Percentiles rank a stretch among this genome's conserved stretches.
phyloP scores from a whole-genome alignment of 768 basidiomycete genomes.

The Lanmaoa rubissima region DNA sequence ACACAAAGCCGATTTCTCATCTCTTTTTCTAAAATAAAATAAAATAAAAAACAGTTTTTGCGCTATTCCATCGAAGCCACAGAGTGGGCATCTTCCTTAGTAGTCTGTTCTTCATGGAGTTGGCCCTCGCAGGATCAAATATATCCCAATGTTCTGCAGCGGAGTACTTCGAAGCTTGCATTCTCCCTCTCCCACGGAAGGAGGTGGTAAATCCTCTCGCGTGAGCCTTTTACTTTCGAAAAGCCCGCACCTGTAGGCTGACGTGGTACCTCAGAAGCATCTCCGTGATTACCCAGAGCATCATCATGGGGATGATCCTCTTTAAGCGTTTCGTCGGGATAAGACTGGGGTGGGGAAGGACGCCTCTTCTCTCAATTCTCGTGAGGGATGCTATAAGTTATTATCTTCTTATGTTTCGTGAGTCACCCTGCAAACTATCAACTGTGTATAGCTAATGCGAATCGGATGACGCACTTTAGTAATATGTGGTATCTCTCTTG shows the following conservation, averaged over 20 bases:
- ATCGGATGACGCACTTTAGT: not conserved
- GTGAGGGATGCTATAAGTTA: conserved; percentile 48
- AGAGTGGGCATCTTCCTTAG: conserved; percentile 22
- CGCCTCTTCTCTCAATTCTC: conserved; percentile 40
- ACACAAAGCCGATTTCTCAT: not conserved
- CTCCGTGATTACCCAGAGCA: conserved; percentile 33
- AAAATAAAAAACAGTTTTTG: conserved; percentile 11
- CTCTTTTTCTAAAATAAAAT: not conserved
- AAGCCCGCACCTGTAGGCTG: not conserved
- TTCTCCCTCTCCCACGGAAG: conserved; percentile 19
- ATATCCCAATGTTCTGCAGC: conserved; percentile 16
- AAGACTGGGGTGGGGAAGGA: conserved; percentile 40
- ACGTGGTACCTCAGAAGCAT: conserved; percentile 4
- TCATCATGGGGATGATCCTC: conserved; percentile 39
- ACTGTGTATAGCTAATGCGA: not conserved
- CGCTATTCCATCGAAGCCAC: conserved; percentile 36
- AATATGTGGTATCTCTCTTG: not conserved
- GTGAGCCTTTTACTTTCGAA: conserved; percentile 17
- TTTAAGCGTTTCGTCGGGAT: conserved; percentile 36
- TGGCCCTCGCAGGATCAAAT: conserved; percentile 19
- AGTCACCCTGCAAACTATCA: not conserved
- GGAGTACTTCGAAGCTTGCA: conserved; percentile 17
- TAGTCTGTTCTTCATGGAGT: conserved; percentile 10
- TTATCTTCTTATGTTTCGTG: conserved; percentile 42
- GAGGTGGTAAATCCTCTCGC: not conserved